Evolutionary conservation across 768 basidiomycete genomes (phyloP), one percentile per base, ranked within the genome.

Genomic region (Crepidotus variabilis): DNA sequence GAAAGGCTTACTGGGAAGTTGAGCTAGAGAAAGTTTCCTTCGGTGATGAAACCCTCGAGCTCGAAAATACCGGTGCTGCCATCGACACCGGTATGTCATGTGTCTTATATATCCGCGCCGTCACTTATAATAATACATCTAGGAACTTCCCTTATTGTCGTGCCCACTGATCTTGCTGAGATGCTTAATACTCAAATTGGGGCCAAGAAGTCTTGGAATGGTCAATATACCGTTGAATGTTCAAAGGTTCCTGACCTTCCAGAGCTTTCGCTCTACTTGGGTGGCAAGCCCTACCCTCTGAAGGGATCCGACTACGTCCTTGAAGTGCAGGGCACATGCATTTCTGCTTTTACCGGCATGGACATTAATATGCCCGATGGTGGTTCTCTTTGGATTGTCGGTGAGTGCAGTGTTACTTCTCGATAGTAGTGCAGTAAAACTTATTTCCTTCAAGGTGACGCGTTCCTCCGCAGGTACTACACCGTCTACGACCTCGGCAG

Each of bases 1-100:
- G 93, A 64, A 94, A 92, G 80, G 97, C 93, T 4, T 98, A 97
- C 75, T 97, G 95, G 95, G 96, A 98, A 73, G 93, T 98, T 47
- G 94, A 97, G 69, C 87, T 99, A 23, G 80, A 92, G 74, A 86
- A 87, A 69, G 78, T 99, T 59, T 64, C 75, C 2, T 95, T 99
- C 55, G 97, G 95, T 49, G 78, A 86, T 46, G 96, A 98, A 48
- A 82, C 78, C 39, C 81, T 98, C 47, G 93, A 98, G 61, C 81
- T 98, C 13, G 92, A 96, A 61, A 88, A 86, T 75, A 96, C 97
- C 54, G 95, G 95, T 46, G 92, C 92, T 64, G 92, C 92, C 45
- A 94, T 94, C 58, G 92, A 94, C 65, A 94, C 92, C 16, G 91
- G 91, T 88, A 35, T 54, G 67, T 61, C 10, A 1, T 8, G 39